Evolutionary conservation across 805 yeast genomes (phyloP).

Genomic region (Myxozyma geophila): DNA sequence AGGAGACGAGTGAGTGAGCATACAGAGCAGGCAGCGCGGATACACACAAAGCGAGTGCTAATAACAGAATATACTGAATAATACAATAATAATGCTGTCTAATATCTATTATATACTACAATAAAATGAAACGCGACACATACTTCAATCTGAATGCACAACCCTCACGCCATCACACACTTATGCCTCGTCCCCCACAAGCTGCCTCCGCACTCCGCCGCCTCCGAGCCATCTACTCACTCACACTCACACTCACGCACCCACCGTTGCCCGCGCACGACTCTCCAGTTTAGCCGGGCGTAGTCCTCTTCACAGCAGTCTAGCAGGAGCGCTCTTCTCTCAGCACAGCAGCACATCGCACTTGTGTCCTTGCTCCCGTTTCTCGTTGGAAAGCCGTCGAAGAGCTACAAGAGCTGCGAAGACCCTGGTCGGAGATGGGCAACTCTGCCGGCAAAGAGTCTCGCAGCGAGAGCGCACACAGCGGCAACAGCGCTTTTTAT

Average conservation of each 20-base stretch:
- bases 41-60: no score
- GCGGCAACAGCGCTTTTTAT: no score
- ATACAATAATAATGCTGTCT: neutral
- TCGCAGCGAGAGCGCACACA: slow-evolving; percentile 10
- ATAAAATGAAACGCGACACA: neutral
- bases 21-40: no score
- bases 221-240: slow-evolving; percentile 5
- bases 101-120: neutral
- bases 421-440: slow-evolving; percentile 37
- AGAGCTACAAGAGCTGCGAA: neutral
- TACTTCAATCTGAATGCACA: neutral
- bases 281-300: neutral
- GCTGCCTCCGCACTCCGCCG: slow-evolving; percentile 7
- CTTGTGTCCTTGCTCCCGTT: neutral
- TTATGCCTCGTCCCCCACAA: neutral
- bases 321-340: no score
- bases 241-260: neutral
- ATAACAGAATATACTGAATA: no score
- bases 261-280: neutral
- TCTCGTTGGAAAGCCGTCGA: neutral
- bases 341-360: neutral
- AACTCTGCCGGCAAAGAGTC: slow-evolving; percentile 41
- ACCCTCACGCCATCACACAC: neutral
- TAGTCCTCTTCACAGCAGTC: no score
- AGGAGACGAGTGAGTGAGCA: no score